A percentile compares a stretch with the other conserved stretches of the same genome.
Conservation (phyloP, 805 yeast genomes). For the Sungouiozyma intestinalis region DNA sequence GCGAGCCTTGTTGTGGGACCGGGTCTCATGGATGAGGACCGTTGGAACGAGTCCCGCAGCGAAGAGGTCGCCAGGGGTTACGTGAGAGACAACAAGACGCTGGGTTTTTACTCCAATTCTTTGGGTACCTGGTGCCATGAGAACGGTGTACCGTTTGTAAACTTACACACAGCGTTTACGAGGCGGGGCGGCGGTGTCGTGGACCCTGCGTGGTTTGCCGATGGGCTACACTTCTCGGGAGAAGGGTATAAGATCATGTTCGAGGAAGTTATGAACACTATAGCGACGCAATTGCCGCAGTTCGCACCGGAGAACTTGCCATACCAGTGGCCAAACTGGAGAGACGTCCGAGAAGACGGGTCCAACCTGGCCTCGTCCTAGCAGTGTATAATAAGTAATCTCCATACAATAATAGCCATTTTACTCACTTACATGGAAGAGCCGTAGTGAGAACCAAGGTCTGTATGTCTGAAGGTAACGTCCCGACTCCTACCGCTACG, state of each 20-base stretch:
- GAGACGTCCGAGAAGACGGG: slow-evolving; percentile 23
- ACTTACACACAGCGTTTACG: slow-evolving; percentile 40
- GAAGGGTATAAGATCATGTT: slow-evolving; percentile 42
- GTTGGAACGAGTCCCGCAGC: slow-evolving; percentile 30
- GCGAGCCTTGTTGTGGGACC: slow-evolving; percentile 55
- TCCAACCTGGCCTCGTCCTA: too few relatives aligned
- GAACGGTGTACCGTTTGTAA: slow-evolving; percentile 46
- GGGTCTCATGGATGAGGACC: slow-evolving; percentile 39
- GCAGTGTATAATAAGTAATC: too few relatives aligned
- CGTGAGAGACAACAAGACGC: slow-evolving; percentile 36
- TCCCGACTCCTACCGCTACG: not conserved
- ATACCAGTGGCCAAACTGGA: slow-evolving; percentile 33
- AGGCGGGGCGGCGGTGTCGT: too few relatives aligned
- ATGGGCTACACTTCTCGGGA: slow-evolving; percentile 54
- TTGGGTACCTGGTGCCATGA: slow-evolving; percentile 36
- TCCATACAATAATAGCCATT: too few relatives aligned
- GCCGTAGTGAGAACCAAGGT: too few relatives aligned
- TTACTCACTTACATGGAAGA: too few relatives aligned
- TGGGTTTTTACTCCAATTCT: slow-evolving; percentile 42
- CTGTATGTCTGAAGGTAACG: not conserved
- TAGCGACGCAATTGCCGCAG: slow-evolving; percentile 39
- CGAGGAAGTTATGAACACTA: slow-evolving; percentile 33
- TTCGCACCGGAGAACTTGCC: slow-evolving; percentile 33
- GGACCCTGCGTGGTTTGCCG: too few relatives aligned
- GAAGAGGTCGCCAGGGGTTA: slow-evolving; percentile 33